Base-by-base conservation (phyloP, 768 basidiomycete genomes). In the Mycena vitilis region DNA sequence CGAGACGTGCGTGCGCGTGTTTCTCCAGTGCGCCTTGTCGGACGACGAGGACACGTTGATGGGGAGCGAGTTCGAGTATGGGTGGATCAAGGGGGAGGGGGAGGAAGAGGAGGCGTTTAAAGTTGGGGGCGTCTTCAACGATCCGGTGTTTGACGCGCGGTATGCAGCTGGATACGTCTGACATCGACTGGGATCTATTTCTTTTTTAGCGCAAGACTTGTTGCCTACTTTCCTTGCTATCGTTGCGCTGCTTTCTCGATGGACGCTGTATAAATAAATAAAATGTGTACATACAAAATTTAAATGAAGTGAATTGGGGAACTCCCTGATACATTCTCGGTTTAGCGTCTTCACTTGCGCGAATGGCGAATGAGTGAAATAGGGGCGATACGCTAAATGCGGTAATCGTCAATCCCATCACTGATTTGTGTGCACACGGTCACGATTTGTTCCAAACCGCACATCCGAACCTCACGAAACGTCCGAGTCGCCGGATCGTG, bases 121-220 rank as follows among this genome's bases (percentile, higher is more conserved):
- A 47, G 72, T 71, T 53, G 82, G 81, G 47, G 81, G 81, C 9
- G 76, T 64, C 4, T 81, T 82, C 59, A 79, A 82, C 60, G 81
- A 82, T 66, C 77, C 79, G 7, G 69, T 73, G 16, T 82, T 81
- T 52, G 81, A 82, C 71, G 75, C 77, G 34, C 42, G 57, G 56
- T 68, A 61, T 61, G 38, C 53, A 52, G 42, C 20, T 58, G 57
- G 57, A 8, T 58, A 25, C 16, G 47, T 9, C 9, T 48, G n/a
- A 20, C 15, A 7, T 7, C 20, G 44, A 16, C 1, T 13, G 18
- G 44, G 44, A 18, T 45, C 3, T 18, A 15, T 15, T 45, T 6
- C 44, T 45, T 45, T 16, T 20, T 18, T 45, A 2, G 44, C 44
- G 30, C 30, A 30, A 30, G 30, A 30, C 30, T 30, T 30, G 30